Base-by-base conservation (phyloP, 2,329 filamentous ascomycete species). In the Raffaelea arxii region DNA sequence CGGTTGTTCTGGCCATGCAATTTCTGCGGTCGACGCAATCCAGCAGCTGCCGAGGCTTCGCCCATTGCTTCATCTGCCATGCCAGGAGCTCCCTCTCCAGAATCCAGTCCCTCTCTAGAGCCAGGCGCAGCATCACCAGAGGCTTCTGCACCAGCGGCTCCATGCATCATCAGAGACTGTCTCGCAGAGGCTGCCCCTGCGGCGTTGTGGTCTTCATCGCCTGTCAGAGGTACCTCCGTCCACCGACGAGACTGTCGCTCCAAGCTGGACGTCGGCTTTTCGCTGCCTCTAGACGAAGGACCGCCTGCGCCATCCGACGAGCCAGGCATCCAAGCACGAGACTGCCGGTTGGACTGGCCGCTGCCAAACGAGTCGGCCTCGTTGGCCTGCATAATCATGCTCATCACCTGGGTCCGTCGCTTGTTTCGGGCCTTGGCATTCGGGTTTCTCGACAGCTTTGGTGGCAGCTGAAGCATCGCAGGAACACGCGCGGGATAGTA, bases 401-500 rank as follows among this genome's bases (percentile, higher is more conserved):
- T 79, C 39, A 94, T 63, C 6, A 91, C 67, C 56, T 92, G 82
- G 1, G 86, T 86, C 21, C 84, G 80, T 46, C 86, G 78, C 54
- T 81, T 76, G 47, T 88, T 82, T 46, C 81, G 75, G 5, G 80
- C 73, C 10, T 72, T 66, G 3, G 77, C 67, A 45, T 83, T 77
- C 9, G 84, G 80, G 44, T 80, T 75, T 56, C 82, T 86, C 1
- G 90, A 94, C 43, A 97, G 68, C 56, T 88, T 86, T 39, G 89
- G 88, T 1, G 92, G 92, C 12, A 98, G 69, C 56, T 95, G 97
- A 48, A 98, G 74, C 82, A 94, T 90, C 51, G 85, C 82, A 3
- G 92, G 92, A 3, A 98, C 92, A 1, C 88, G 90, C 3, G 92
- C 92, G 14, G 92, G 92, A 62, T 98, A 98, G 65, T 84, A 97